Conservation (phyloP, 2,329 filamentous ascomycete genomes). For the Coniochaeta prunicola region DNA sequence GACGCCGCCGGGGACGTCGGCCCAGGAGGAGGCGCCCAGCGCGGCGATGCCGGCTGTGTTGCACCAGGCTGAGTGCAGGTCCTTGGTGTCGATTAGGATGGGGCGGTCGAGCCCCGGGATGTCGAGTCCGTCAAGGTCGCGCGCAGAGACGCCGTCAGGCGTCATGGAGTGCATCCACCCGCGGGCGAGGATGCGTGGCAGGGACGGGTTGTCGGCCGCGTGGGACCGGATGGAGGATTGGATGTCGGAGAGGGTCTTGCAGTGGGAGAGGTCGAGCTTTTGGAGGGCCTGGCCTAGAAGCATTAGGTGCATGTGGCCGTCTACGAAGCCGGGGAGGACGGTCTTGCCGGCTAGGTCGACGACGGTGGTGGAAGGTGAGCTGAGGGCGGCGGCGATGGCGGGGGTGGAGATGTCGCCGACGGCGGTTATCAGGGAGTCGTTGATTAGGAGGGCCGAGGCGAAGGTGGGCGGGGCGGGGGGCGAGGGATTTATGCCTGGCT, state of each 20-base stretch:
- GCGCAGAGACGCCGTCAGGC: slow-evolving; percentile 28
- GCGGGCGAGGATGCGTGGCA: slow-evolving; percentile 40
- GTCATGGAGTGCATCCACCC: slow-evolving; percentile 53
- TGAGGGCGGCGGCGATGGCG: slow-evolving; percentile 13
- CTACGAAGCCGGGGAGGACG: slow-evolving; percentile 48
- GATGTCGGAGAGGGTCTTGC: slow-evolving; percentile 41
- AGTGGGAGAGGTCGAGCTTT: slow-evolving; percentile 39
- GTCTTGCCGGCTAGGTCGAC: slow-evolving; percentile 29
- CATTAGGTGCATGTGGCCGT: slow-evolving; percentile 51
- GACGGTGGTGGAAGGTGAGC: slow-evolving; percentile 8
- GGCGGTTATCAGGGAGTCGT: slow-evolving; percentile 25
- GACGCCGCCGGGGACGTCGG: slow-evolving; percentile 41
- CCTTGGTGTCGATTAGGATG: slow-evolving; percentile 49
- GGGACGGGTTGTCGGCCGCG: slow-evolving; percentile 34
- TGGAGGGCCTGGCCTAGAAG: slow-evolving; percentile 46
- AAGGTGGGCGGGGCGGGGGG: slow-evolving; percentile 21
- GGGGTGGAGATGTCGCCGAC: slow-evolving; percentile 24
- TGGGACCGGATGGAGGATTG: slow-evolving; percentile 34
- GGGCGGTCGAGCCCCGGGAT: slow-evolving; percentile 36
- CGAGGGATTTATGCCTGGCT: slow-evolving; percentile 13
- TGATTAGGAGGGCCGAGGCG: slow-evolving; percentile 27
- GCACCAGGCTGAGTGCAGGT: slow-evolving; percentile 50
- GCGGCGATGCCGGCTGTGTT: slow-evolving; percentile 44
- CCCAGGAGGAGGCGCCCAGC: slow-evolving; percentile 36
- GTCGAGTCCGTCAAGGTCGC: slow-evolving; percentile 40